Evolutionary conservation across 306 rosid genomes (phyloP).

Genomic region (Casuarina cunninghamiana): DNA sequence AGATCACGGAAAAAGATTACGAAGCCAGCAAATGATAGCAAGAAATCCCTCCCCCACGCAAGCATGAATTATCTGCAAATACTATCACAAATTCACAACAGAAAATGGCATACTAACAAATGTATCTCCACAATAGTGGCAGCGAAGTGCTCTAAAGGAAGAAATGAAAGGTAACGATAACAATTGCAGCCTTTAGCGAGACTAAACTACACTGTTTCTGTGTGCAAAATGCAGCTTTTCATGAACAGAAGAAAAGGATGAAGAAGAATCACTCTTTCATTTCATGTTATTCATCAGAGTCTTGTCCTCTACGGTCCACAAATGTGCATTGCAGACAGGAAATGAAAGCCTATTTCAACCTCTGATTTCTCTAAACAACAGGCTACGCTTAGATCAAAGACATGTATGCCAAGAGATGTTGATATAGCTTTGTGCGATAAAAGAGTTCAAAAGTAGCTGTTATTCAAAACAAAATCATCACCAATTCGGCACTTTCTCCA

Average conservation of each 20-base stretch:
- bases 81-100: not conserved
- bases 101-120: not conserved
- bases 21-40: constrained; percentile 24
- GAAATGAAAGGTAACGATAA: not conserved
- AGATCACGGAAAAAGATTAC: constrained; percentile 31
- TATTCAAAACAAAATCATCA: not conserved
- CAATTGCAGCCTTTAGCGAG: not conserved
- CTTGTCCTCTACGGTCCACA: not conserved
- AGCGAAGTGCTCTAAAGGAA: not conserved
- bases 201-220: not conserved
- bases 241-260: not conserved
- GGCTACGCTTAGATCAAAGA: not conserved
- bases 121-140: not conserved
- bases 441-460: not conserved
- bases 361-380: not conserved
- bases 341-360: not conserved
- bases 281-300: not conserved
- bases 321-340: not conserved
- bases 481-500: constrained; percentile 12
- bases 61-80: not conserved
- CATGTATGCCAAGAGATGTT: not conserved
- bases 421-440: not conserved
- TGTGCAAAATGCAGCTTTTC: not conserved
- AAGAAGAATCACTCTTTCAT: not conserved
- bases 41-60: not conserved